Base-by-base conservation (phyloP, 257 asterid genomes). In the Rehmannia glutinosa region DNA sequence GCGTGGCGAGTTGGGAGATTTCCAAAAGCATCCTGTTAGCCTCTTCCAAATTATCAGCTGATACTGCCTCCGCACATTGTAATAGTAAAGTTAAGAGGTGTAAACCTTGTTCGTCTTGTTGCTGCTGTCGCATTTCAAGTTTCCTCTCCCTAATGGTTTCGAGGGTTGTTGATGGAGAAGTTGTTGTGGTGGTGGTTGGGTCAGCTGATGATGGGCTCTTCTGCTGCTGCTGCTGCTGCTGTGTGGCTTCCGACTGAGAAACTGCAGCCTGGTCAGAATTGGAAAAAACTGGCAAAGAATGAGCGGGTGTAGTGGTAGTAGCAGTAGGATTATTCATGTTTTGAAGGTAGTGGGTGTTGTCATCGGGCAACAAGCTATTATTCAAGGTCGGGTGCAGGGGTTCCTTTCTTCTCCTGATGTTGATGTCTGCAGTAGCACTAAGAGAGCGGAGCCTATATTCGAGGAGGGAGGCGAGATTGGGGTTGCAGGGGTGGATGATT, bases 51-150 rank as follows among this genome's bases (percentile, higher is more conserved):
- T 93, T 85, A 64, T 93, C 96, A 0, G 84, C 82, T 0, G 97
- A 87, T 3, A 93, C 96, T 0, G 97, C 90, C 72, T 93, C 99
- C 0, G 99, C 99, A 15, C 97, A 93, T 47, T 88, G 96, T 10
- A 93, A 70, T 15, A 93, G 83, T 23, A 93, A 71, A 1, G 95
- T 90, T n/a, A 93, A 71, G 32, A 93, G 85, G 76, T 86, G 94
- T 1, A 93, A 81, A 5, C 99, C 99, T 69, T 93, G 85, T 63
- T 93, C 96, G 47, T 93, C 97, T 60, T 87, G 84, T 70, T 84
- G 84, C 41, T 84, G 85, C 42, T 85, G 90, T 12, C 72, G 75
- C 3, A 74, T 62, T 60, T 86, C 97, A 25, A 84, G 82, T 36
- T 86, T 87, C 60, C 78, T 78, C 33, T 78, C 82, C 50, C 78